These are phyloP conservation scores for Gentiana dahurica DNA, from an alignment of 257 asterid genomes.

Conservation along the genomic window DNA sequence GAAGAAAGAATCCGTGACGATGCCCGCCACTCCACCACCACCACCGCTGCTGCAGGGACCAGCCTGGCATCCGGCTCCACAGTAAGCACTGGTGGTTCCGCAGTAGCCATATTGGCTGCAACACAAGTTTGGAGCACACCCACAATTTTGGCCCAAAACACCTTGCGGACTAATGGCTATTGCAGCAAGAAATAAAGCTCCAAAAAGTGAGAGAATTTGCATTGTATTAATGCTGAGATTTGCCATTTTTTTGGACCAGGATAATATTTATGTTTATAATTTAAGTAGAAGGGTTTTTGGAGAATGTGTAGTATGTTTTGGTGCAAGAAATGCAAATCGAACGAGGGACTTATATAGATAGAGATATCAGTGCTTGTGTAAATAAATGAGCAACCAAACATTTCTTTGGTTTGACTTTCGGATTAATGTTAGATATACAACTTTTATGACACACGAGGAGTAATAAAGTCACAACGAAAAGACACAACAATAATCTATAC, in stretches of 20 bases:
- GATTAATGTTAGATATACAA: too few relatives aligned
- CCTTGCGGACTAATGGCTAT: not conserved
- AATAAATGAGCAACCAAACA: too few relatives aligned
- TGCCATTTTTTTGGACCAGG: not conserved
- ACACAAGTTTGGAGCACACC: conserved; percentile 16
- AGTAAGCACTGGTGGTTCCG: conserved; percentile 24
- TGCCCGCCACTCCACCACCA: conserved; percentile 1
- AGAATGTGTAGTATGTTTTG: too few relatives aligned
- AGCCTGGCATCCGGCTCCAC: conserved; percentile 38
- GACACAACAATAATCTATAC: too few relatives aligned
- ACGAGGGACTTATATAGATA: too few relatives aligned
- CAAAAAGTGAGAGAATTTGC: not conserved
- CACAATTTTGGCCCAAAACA: conserved; percentile 13
- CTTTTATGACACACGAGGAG: too few relatives aligned
- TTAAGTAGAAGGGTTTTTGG: too few relatives aligned
- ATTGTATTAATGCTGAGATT: not conserved
- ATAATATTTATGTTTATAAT: too few relatives aligned
- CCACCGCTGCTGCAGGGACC: conserved; percentile 24
- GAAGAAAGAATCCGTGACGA: conserved; percentile 23
- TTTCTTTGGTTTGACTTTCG: too few relatives aligned
- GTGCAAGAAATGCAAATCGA: too few relatives aligned
- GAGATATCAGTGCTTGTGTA: too few relatives aligned
- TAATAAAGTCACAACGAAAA: too few relatives aligned
- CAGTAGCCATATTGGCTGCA: conserved; percentile 37
- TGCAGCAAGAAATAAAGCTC: conserved; percentile 3